Conservation (phyloP, 2,329 filamentous ascomycete genomes). For the Xylaria multiplex region DNA sequence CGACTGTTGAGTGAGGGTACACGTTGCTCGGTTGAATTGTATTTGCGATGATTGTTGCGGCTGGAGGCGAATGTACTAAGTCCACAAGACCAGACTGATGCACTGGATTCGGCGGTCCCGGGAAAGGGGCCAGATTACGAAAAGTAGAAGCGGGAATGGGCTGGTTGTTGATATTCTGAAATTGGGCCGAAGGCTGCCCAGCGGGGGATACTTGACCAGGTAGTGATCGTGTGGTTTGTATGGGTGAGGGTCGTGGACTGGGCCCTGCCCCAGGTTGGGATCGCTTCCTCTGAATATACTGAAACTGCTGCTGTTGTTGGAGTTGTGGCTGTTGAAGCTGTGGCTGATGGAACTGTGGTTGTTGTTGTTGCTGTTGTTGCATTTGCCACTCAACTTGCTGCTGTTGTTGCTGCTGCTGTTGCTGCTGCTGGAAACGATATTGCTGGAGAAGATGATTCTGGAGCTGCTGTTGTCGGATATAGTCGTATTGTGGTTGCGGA, state of each 20-base stretch:
- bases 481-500: constrained; percentile 16
- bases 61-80: constrained; percentile 10
- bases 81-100: constrained; percentile 6
- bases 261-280: constrained; percentile 23
- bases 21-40: constrained; percentile 17
- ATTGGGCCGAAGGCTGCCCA: constrained; percentile 19
- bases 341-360: constrained; percentile 9
- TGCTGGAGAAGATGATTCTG: constrained; percentile 19
- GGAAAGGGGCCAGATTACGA: constrained; percentile 8
- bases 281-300: constrained; percentile 21
- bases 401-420: constrained; percentile 12
- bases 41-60: no score
- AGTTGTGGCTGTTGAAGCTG: constrained; percentile 16
- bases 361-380: constrained; percentile 22
- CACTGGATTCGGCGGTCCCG: neutral
- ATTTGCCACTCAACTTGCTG: constrained; percentile 10
- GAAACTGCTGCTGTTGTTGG: constrained; percentile 26
- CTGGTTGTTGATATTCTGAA: constrained; percentile 20
- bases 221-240: constrained; percentile 7
- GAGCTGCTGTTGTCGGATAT: constrained; percentile 19
- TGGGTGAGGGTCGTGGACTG: constrained; percentile 24
- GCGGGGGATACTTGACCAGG: neutral
- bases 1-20: constrained; percentile 7
- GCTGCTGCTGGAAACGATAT: constrained; percentile 7
- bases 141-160: neutral